phyloP scores from a whole-genome alignment of 805 yeast species.

The Brettanomyces sp. region DNA sequence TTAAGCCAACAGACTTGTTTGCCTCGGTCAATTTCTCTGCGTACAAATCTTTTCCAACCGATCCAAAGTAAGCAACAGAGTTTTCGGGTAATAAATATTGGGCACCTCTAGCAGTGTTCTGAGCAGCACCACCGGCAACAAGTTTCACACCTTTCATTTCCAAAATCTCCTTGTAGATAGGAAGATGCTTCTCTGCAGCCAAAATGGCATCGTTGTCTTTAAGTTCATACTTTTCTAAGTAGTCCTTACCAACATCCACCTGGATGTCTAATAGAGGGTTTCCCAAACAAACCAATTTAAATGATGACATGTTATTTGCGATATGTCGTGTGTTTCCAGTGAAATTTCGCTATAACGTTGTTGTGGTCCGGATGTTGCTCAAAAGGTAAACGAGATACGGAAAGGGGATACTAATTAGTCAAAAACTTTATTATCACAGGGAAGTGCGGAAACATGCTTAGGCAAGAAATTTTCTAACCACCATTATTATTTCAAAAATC shows the following conservation, averaged over 20 bases:
- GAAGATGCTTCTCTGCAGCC: conserved; percentile 71
- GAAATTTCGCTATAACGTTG: neutral
- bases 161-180: conserved; percentile 75
- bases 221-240: conserved; percentile 70
- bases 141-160: conserved; percentile 49
- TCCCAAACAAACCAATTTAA: conserved; percentile 75
- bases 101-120: conserved; percentile 97
- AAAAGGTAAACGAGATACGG: neutral
- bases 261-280: conserved; percentile 84
- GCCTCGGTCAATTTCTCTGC: conserved; percentile 75
- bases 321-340: neutral
- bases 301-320: conserved; percentile 36
- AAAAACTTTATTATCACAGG: neutral
- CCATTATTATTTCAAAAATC: too few species aligned
- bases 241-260: conserved; percentile 59
- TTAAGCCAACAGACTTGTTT: conserved; percentile 80
- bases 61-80: conserved; percentile 89
- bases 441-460: too few species aligned
- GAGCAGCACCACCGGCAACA: conserved; percentile 99
- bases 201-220: conserved; percentile 93
- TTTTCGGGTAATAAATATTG: conserved; percentile 77
- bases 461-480: too few species aligned
- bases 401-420: neutral
- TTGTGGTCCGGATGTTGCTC: neutral
- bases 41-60: conserved; percentile 89